phyloP scores from a whole-genome alignment of 768 basidiomycete species.

The Mycena venus region DNA sequence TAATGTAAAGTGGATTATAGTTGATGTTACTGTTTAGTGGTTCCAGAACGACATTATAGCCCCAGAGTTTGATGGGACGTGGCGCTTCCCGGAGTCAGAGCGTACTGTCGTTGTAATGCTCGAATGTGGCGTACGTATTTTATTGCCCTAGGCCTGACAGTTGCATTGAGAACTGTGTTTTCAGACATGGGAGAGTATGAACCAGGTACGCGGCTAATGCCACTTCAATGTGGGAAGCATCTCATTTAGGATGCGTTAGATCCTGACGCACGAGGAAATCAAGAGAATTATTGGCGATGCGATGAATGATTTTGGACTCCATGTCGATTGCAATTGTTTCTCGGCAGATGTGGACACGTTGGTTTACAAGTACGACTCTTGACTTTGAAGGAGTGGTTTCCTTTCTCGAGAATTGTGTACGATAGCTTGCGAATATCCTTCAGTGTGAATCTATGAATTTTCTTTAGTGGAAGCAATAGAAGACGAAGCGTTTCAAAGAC shows the following conservation, averaged over 20 bases:
- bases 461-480: too few relatives aligned
- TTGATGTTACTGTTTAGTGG: not conserved
- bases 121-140: slow-evolving; percentile 10
- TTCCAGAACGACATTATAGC: slow-evolving; percentile 12
- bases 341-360: slow-evolving; percentile 8
- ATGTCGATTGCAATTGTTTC: slow-evolving; percentile 19
- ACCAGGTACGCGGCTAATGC: not conserved
- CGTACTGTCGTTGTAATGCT: slow-evolving; percentile 15
- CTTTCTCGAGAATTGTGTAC: not conserved
- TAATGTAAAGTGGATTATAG: not conserved
- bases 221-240: not conserved
- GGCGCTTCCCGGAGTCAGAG: slow-evolving; percentile 11
- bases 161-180: not conserved
- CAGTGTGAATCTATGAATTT: not conserved
- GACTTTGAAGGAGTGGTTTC: not conserved
- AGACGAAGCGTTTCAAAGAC: too few relatives aligned
- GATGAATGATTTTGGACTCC: slow-evolving; percentile 4
- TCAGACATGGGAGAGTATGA: slow-evolving; percentile 13
- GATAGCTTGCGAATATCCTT: not conserved
- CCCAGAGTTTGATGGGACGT: not conserved
- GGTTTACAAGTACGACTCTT: slow-evolving; percentile 13
- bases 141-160: not conserved
- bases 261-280: slow-evolving; percentile 1
- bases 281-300: slow-evolving; percentile 3
- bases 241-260: not conserved